Evolutionary conservation across 257 asterid species (phyloP), one percentile per base, ranked within the genome.

Genomic region (Plantago major): DNA sequence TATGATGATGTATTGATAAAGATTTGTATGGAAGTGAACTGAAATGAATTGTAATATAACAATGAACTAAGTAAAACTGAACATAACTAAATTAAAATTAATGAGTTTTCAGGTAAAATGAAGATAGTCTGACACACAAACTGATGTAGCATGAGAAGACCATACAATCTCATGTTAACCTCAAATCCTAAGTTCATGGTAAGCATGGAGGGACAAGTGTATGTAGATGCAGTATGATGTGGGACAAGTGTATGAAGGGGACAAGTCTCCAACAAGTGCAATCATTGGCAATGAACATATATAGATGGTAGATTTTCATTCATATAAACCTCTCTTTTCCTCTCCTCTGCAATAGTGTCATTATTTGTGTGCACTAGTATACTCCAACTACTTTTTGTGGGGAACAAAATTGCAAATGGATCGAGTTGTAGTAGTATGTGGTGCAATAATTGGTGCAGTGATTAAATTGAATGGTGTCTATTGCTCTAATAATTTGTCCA

Each of bases 241-340:
- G 77, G 79, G 74, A 40, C 63, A 62, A 38, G 14, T 42, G 70
- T 60, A 12, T 43, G 73, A 69, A 70, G 77, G 81, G 76, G 81
- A 72, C 81, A 74, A 65, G 51, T 64, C 75, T 62, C 79, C 83
- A 74, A 74, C 83, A 77, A 42, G 64, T 64, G 77, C 75, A 80
- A 80, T 80, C 77, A 80, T 80, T 77, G 74, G 79, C 4, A 63
- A 56, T 69, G 48, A 65, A 55, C 66, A 69, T 33, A 60, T 11
- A 58, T 63, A 37, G 65, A 53, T 66, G 16, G 10, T 33, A 37
- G 55, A 70, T 64, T 68, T 68, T 51, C 59, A 45, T 69, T 57
- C 43, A 9, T 19, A 38, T 53, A 38, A 19, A 38, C 58, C 40
- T 53, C 16, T 53, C 30, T 53, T 33, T 19, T 53, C 13, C 18